Evolutionary conservation across 495 filamentous ascomycete species (phyloP).

Genomic region (Penicillium fimorum): DNA sequence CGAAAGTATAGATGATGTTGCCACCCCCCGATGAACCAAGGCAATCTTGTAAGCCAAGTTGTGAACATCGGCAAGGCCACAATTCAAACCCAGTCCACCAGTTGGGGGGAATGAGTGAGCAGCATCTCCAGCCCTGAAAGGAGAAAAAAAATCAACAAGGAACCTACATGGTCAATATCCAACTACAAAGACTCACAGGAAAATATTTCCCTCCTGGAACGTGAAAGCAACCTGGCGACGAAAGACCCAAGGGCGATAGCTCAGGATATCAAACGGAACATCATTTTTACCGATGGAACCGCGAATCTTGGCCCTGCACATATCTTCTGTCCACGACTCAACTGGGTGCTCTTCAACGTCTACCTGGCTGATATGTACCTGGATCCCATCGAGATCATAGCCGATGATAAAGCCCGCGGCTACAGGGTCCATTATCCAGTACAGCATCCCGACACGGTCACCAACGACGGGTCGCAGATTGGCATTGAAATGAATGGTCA

Average conservation of each 20-base stretch:
- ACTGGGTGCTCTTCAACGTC: conserved; percentile 37
- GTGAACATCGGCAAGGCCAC: conserved; percentile 34
- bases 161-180: neutral
- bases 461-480: conserved; percentile 35
- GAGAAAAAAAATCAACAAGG: conserved; percentile 1
- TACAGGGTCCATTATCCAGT: conserved; percentile 45
- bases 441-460: conserved; percentile 42
- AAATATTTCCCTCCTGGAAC: conserved; percentile 31
- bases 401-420: conserved; percentile 42
- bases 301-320: conserved; percentile 33
- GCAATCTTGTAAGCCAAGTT: conserved; percentile 38
- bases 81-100: conserved; percentile 38
- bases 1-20: conserved; percentile 7
- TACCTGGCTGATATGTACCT: conserved; percentile 43
- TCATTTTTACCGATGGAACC: conserved; percentile 33
- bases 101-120: conserved; percentile 38
- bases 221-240: conserved; percentile 38
- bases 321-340: conserved; percentile 34
- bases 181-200: conserved; percentile 31
- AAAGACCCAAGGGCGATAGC: conserved; percentile 41
- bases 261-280: conserved; percentile 37
- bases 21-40: conserved; percentile 22
- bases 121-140: conserved; percentile 51
- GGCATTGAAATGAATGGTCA: conserved; percentile 48
- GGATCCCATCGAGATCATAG: conserved; percentile 38